Percentiles rank a stretch among this genome's conserved stretches.
Evolutionary conservation across 805 yeast species (phyloP).

Genomic region (Lachancea nothofagi): DNA sequence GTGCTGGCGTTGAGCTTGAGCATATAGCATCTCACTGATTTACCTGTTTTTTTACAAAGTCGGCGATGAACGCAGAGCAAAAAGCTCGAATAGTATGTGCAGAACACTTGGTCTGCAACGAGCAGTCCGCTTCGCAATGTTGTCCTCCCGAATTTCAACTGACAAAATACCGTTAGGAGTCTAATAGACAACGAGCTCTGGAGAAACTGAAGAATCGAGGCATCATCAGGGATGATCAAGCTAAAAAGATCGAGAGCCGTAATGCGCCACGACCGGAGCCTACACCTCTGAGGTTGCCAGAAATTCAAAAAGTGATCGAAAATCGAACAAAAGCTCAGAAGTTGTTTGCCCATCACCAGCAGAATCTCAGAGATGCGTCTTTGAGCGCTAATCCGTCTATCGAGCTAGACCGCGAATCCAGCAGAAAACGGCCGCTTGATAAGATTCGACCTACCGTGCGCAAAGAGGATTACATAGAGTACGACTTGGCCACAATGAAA

Average conservation of each 20-base stretch:
- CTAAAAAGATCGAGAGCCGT: constrained; percentile 21
- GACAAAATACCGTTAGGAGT: constrained; percentile 41
- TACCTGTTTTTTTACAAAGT: too few species aligned
- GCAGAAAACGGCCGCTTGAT: constrained; percentile 21
- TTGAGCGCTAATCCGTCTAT: constrained; percentile 15
- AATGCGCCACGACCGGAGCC: constrained; percentile 19
- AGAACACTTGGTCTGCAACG: neutral
- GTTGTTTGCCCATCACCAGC: constrained; percentile 33
- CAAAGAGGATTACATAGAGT: constrained; percentile 68
- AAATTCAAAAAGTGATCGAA: constrained; percentile 42
- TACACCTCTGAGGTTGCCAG: constrained; percentile 39
- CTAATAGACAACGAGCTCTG: constrained; percentile 56
- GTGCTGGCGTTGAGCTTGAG: too few species aligned
- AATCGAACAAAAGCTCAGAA: constrained; percentile 52
- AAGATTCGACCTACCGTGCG: constrained; percentile 44
- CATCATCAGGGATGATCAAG: constrained; percentile 22
- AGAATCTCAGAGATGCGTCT: constrained; percentile 38
- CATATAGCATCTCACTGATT: too few species aligned
- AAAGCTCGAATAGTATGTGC: constrained; percentile 32
- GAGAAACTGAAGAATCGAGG: constrained; percentile 50
- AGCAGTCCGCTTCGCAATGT: neutral
- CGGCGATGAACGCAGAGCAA: constrained; percentile 28
- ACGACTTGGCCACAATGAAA: constrained; percentile 85
- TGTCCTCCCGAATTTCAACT: neutral
- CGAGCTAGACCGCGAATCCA: constrained; percentile 4